Base-by-base conservation (phyloP, 2,329 filamentous ascomycete genomes). In the Akanthomyces uredinophilus region DNA sequence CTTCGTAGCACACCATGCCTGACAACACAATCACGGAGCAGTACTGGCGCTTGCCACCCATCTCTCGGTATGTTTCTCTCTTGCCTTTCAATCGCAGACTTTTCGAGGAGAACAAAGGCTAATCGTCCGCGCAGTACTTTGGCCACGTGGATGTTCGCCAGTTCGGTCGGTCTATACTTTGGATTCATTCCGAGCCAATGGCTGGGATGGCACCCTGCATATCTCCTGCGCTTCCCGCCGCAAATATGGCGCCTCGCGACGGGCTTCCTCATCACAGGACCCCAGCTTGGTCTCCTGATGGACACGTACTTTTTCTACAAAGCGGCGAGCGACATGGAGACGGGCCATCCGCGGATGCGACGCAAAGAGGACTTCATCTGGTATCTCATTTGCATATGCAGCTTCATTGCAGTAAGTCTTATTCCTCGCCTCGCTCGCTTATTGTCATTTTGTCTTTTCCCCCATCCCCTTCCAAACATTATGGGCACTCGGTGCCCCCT, bases 321-420 rank as follows among this genome's bases (percentile, higher is more conserved):
- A 66, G 96, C 95, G 77, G 79, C 89, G 68, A 89, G 84, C 71
- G 83, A 87, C 66, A 79, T 96, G 55, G 93, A 96, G 79, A 82
- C 77, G 47, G 82, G 83, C 66, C 90, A 89, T 65, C 77, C 87
- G 59, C 86, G 90, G 64, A 94, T 96, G 73, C 77, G 81, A 47
- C 82, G 84, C 67, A 89, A 89, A 63, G 92, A 91, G 71, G 90
- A 95, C 72, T 84, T 95, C 68, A 81, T 95, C 65, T 87, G 87
- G 77, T 96, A 96, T 73, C 77, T 96, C 68, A 76, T 87, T 63
- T 95, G 95, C 72, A 83, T 93, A 68, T 81, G 83, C 68, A 76
- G 77, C 57, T 77, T 88, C 70, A 94, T 95, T 66, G 72, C 92
- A 80, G 92, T 96, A 91, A 87, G 92, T 80, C 68, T 65, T 65